Percentiles rank a stretch among this genome's conserved stretches.
These are phyloP conservation scores for Geranium brycei DNA, from an alignment of 345 rosid species.

Conservation along the genomic window DNA sequence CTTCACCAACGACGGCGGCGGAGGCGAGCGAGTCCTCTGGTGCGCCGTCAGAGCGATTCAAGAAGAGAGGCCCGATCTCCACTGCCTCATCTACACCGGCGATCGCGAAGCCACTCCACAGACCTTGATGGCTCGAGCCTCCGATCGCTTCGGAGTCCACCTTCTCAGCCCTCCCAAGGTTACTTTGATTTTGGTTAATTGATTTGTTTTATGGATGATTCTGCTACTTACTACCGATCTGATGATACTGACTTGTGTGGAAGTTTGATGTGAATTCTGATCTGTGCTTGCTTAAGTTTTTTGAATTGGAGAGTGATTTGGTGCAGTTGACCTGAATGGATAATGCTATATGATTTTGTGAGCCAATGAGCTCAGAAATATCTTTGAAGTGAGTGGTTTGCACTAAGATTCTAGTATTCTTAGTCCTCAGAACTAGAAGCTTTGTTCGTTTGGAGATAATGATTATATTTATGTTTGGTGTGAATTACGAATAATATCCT, in stretches of 20 bases:
- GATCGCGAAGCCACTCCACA: constrained; percentile 60
- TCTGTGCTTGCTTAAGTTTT: not conserved
- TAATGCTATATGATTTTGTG: too few species aligned
- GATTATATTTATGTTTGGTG: constrained; percentile 26
- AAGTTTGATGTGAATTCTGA: not conserved
- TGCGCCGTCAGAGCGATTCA: constrained; percentile 87
- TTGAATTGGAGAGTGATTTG: too few species aligned
- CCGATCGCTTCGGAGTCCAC: constrained; percentile 70
- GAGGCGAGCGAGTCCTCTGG: constrained; percentile 96
- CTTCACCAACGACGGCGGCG: constrained; percentile 89
- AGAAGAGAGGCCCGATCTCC: constrained; percentile 54
- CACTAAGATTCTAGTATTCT: too few species aligned
- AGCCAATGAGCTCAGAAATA: too few species aligned
- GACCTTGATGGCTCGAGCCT: constrained; percentile 47
- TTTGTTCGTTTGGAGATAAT: constrained; percentile 21
- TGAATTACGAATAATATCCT: too few species aligned
- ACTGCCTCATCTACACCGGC: constrained; percentile 59
- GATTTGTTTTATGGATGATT: too few species aligned
- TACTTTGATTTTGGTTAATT: not conserved
- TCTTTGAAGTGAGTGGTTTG: too few species aligned
- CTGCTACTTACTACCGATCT: too few species aligned
- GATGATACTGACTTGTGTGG: too few species aligned
- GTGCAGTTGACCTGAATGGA: not conserved
- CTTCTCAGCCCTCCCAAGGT: constrained; percentile 66
- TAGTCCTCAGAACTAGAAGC: too few species aligned